Evolutionary conservation across 2,329 filamentous ascomycete species (phyloP), one percentile per base, ranked within the genome.

Genomic region (Penicillium sp.): DNA sequence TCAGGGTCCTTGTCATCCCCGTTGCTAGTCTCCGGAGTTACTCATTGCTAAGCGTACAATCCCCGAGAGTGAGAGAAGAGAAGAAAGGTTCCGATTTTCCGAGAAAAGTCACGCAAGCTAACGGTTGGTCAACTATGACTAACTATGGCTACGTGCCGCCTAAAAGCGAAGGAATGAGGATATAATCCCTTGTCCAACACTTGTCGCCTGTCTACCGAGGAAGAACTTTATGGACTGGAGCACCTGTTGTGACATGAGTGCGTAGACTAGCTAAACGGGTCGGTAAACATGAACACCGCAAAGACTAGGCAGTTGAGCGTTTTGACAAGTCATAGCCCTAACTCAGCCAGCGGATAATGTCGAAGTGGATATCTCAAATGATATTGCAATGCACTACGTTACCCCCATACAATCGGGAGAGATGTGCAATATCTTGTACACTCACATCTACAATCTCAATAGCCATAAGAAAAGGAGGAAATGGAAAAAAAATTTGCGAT

Each of bases 401-500:
- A 11, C 9, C 6, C 16, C 9, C 16, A 13, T 43, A 29, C 0
- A 18, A 20, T n/a, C 10, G 9, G 26, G 3, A 18, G 11, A 13
- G 20, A 44, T 7, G 2, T 32, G 2, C 11, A 14, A 8, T 14
- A 20, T 20, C n/a, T 2, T 20, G 10, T 3, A 11, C 11, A 34
- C 20, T 7, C 14, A 11, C 13, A 24, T 24, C 31, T 35, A 24
- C 18, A n/a, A 34, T 5, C 10, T 18, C 31, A 38, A 45, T 11
- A 29, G 3, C 10, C 3, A 18, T 29, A 49, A 48, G 16, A 40
- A 14, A 31, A 35, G 11, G 34, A 42, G 13, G 14, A 11, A 38
- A 37, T 38, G 43, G 22, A 57, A 56, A 50, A 60, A 62, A 62
- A 57, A 56, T 50, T 38, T 61, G 56, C 55, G 53, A 61, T 64